These are phyloP conservation scores for Bryoglossum gracile DNA, from an alignment of 495 filamentous ascomycete species.

Conservation along the genomic window DNA sequence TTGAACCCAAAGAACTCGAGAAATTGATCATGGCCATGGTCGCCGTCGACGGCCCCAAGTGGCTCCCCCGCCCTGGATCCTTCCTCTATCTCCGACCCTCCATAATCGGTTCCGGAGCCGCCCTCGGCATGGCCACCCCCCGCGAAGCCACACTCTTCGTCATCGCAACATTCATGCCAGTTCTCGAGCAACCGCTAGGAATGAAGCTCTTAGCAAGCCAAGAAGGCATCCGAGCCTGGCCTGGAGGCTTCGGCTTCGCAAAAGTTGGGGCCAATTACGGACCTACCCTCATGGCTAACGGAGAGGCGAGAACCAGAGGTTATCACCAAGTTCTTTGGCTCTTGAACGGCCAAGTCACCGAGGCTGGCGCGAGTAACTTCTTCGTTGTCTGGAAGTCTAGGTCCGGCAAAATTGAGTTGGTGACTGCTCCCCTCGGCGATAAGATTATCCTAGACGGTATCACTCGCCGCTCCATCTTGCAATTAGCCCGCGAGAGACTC, in stretches of 20 bases:
- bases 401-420: conserved; percentile 60
- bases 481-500: conserved; percentile 61
- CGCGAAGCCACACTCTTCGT: conserved; percentile 80
- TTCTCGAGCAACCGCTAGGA: conserved; percentile 47
- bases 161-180: conserved; percentile 63
- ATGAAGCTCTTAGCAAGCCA: conserved; percentile 71
- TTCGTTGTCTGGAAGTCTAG: conserved; percentile 74
- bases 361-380: conserved; percentile 90
- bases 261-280: conserved; percentile 94
- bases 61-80: conserved; percentile 64
- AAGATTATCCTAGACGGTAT: conserved; percentile 81
- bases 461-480: conserved; percentile 67
- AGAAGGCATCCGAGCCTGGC: conserved; percentile 83
- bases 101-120: conserved; percentile 71
- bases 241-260: conserved; percentile 82
- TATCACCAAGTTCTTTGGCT: conserved; percentile 92
- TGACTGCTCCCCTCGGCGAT: conserved; percentile 76
- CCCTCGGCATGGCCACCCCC: conserved; percentile 75
- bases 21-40: conserved; percentile 66
- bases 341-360: conserved; percentile 72
- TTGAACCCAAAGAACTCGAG: conserved; percentile 63
- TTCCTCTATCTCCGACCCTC: conserved; percentile 79
- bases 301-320: conserved; percentile 59
- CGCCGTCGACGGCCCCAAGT: conserved; percentile 64
- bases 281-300: conserved; percentile 66